phyloP scores from a whole-genome alignment of 139 green algal genomes.

The Auxenochlorella pyrenoidosa region DNA sequence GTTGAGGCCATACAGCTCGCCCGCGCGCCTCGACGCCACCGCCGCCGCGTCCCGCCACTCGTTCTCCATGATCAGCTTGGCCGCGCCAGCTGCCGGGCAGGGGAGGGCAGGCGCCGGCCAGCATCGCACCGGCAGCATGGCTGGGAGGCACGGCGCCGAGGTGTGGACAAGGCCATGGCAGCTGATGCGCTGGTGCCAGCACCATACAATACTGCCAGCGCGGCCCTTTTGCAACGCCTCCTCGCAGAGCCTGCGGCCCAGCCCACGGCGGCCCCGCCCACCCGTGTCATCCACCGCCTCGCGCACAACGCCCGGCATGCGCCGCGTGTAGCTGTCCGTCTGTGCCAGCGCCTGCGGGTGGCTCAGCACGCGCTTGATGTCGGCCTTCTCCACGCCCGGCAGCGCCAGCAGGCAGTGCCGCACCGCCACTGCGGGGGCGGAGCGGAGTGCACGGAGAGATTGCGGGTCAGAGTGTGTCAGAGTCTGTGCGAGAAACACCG shows the following conservation, averaged over 20 bases:
- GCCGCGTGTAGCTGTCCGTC: constrained; percentile 78
- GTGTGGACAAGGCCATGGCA: neutral
- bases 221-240: no score
- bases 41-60: constrained; percentile 40
- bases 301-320: constrained; percentile 66
- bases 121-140: neutral
- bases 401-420: constrained; percentile 97
- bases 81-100: constrained; percentile 73
- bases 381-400: constrained; percentile 77
- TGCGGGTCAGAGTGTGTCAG: no score
- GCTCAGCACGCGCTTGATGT: constrained; percentile 88
- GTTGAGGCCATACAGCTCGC: constrained; percentile 78
- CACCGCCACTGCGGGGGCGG: constrained; percentile 65
- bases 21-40: constrained; percentile 74
- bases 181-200: no score
- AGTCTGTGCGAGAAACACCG: no score
- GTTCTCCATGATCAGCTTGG: constrained; percentile 69
- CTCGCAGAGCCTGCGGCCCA: no score
- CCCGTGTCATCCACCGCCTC: constrained; percentile 93
- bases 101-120: no score
- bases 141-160: neutral
- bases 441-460: neutral
- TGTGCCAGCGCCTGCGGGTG: constrained; percentile 88
- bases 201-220: no score
- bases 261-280: neutral